Evolutionary conservation across 495 filamentous ascomycete genomes (phyloP).

Genomic region (Jackrogersella multiformis): DNA sequence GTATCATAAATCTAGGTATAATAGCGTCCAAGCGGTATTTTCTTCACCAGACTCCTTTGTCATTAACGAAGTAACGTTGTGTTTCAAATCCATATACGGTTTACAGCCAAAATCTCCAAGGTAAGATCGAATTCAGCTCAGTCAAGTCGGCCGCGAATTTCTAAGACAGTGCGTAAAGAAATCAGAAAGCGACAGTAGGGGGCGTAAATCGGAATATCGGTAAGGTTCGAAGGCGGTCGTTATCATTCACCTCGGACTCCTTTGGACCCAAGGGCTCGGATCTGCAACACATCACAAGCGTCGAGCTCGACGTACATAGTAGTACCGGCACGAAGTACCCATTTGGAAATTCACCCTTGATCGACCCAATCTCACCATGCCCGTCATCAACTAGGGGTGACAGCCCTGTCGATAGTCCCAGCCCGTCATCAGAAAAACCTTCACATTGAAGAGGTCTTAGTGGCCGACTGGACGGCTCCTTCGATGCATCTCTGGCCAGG

Average conservation of each 20-base stretch:
- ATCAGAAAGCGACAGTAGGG: neutral
- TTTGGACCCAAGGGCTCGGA: conserved; percentile 36
- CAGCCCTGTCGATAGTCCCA: conserved; percentile 26
- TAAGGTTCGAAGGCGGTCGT: conserved; percentile 2
- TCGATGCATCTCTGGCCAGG: conserved; percentile 29
- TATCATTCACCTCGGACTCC: conserved; percentile 10
- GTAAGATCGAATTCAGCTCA: neutral
- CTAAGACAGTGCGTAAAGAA: neutral
- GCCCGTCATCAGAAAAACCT: conserved; percentile 17
- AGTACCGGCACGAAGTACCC: conserved; percentile 23
- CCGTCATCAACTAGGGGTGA: conserved; percentile 24
- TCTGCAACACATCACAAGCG: conserved; percentile 31
- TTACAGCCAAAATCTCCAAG: neutral
- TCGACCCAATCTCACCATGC: conserved; percentile 20
- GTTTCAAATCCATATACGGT: conserved; percentile 24
- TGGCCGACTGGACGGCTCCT: conserved; percentile 37
- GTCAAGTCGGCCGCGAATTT: neutral
- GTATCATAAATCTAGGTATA: conserved; percentile 6
- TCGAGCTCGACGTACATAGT: conserved; percentile 13
- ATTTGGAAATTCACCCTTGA: conserved; percentile 27
- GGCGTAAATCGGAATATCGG: no score
- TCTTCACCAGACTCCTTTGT: conserved; percentile 7
- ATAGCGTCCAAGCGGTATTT: conserved; percentile 17
- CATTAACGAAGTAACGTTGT: conserved; percentile 29
- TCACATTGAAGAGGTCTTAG: conserved; percentile 15